phyloP scores from a whole-genome alignment of 768 basidiomycete genomes.

The Amanita subjunquillea region DNA sequence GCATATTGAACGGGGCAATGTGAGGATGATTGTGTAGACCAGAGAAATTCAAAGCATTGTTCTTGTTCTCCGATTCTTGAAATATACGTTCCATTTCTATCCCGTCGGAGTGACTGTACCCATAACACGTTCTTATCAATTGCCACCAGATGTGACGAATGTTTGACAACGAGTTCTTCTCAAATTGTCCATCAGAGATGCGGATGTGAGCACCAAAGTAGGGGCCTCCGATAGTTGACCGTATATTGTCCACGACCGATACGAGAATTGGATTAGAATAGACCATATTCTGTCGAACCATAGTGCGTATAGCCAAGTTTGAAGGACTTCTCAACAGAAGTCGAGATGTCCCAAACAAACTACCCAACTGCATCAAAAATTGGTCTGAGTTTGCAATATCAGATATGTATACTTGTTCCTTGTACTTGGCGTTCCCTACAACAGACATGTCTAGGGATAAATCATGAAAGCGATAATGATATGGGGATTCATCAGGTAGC shows the following conservation, averaged over 20 bases:
- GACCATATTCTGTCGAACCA: conserved; percentile 46
- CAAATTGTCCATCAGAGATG: conserved; percentile 59
- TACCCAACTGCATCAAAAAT: conserved; percentile 59
- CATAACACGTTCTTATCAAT: conserved; percentile 28
- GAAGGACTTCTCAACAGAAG: conserved; percentile 34
- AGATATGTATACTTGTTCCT: conserved; percentile 29
- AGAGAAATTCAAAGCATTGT: background rate
- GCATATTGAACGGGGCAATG: conserved; percentile 35
- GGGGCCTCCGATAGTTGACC: conserved; percentile 26
- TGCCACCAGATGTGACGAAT: conserved; percentile 44
- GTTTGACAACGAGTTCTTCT: conserved; percentile 26
- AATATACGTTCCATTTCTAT: conserved; percentile 16
- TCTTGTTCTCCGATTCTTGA: conserved; percentile 4
- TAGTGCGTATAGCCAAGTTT: conserved; percentile 31
- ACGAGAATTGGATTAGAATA: conserved; percentile 40
- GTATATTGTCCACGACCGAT: conserved; percentile 32
- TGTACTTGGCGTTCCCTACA: conserved; percentile 25
- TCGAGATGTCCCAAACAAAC: conserved; percentile 68
- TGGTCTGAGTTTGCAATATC: conserved; percentile 28
- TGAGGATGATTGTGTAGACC: conserved; percentile 18
- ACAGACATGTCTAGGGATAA: conserved; percentile 17
- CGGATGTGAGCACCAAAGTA: conserved; percentile 64
- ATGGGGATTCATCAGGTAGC: conserved; percentile 45
- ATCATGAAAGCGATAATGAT: conserved; percentile 59
- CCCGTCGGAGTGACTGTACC: conserved; percentile 1